phyloP scores from a whole-genome alignment of 306 rosid species.

The Cicer judaicum region DNA sequence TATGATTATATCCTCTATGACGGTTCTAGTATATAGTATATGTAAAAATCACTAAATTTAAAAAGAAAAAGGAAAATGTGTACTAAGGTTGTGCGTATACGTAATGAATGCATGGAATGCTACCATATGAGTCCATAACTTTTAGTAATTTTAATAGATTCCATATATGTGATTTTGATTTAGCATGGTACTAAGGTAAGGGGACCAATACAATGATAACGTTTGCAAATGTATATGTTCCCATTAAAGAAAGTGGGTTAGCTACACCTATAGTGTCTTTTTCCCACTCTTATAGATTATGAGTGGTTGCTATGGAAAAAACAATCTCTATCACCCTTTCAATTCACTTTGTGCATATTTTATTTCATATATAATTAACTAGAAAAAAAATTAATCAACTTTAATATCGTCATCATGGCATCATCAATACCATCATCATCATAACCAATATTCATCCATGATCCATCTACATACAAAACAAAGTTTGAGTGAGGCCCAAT shows the following conservation, averaged over 20 bases:
- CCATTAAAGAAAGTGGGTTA: conserved; percentile 73
- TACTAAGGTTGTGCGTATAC: conserved; percentile 54
- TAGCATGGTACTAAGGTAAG: conserved; percentile 54
- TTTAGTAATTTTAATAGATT: conserved; percentile 49
- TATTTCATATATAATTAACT: background rate
- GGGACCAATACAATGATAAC: conserved; percentile 71
- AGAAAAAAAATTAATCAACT: conserved; percentile 16
- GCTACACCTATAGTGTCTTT: conserved; percentile 58
- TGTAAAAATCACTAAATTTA: too few species aligned
- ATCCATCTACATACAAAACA: conserved; percentile 9
- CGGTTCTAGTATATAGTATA: too few species aligned
- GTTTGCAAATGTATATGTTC: conserved; percentile 60
- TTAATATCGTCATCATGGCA: conserved; percentile 73
- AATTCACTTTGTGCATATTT: background rate
- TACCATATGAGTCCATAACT: conserved; percentile 37
- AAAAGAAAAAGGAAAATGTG: conserved; percentile 35
- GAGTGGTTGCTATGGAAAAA: conserved; percentile 52
- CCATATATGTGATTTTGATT: conserved; percentile 49
- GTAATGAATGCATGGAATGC: conserved; percentile 87
- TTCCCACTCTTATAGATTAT: conserved; percentile 59
- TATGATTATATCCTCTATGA: too few species aligned
- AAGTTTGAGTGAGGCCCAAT: conserved; percentile 38
- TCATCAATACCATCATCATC: conserved; percentile 76
- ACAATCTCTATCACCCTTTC: conserved; percentile 12
- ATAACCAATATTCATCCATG: conserved; percentile 1